phyloP scores from a whole-genome alignment of 805 yeast species.

The Schizosaccharomyces japonicus region DNA sequence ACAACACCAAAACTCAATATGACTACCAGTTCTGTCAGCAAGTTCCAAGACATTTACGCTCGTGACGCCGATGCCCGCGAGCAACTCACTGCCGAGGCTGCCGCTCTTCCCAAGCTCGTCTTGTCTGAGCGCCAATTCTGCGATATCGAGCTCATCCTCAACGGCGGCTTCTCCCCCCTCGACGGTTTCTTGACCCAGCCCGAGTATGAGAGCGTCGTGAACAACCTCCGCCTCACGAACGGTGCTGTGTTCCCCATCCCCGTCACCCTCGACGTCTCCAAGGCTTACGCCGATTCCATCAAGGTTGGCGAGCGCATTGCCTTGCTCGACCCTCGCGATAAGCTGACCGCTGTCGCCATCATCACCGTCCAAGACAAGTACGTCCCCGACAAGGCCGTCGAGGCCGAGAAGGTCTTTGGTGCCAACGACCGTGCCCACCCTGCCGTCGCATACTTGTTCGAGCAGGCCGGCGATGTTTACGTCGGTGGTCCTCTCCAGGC shows the following conservation, averaged over 20 bases:
- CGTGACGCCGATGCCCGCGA: constrained; percentile 47
- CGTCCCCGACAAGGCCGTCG: constrained; percentile 53
- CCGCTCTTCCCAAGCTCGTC: constrained; percentile 21
- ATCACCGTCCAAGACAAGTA: constrained; percentile 46
- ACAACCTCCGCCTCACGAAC: constrained; percentile 39
- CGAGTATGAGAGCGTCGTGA: constrained; percentile 46
- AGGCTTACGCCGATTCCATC: constrained; percentile 23
- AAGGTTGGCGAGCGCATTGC: constrained; percentile 38
- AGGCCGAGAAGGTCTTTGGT: constrained; percentile 71
- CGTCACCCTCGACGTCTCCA: constrained; percentile 58
- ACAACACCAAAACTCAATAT: no score
- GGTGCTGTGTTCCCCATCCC: constrained; percentile 85
- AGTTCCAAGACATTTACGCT: constrained; percentile 56
- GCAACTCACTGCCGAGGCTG: constrained; percentile 35
- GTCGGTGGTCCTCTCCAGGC: constrained; percentile 79
- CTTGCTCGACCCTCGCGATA: constrained; percentile 62
- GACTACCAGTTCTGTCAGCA: no score
- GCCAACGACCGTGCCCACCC: constrained; percentile 89
- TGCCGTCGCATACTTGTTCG: constrained; percentile 49
- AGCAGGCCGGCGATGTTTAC: constrained; percentile 59
- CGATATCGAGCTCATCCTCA: constrained; percentile 71
- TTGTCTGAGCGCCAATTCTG: constrained; percentile 77
- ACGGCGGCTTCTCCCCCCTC: constrained; percentile 85
- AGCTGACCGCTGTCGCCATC: constrained; percentile 45
- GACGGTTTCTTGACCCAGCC: constrained; percentile 44